Evolutionary conservation across 83 land plant genomes (phyloP).

Genomic region (Picea abies): DNA sequence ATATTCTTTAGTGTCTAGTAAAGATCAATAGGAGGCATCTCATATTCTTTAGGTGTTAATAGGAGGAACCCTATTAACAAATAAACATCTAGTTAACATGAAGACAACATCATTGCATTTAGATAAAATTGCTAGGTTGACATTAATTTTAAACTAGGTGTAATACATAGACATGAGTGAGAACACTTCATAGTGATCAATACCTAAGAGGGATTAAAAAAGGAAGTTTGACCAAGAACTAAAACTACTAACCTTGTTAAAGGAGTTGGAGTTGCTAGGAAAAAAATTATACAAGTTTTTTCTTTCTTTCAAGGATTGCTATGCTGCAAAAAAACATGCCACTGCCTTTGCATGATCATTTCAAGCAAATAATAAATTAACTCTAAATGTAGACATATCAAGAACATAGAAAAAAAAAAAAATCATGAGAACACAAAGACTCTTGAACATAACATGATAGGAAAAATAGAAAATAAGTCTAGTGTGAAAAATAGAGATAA

Average conservation of each 20-base stretch:
- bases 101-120: not conserved
- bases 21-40: slow-evolving; percentile 61
- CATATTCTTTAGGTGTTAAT: slow-evolving; percentile 63
- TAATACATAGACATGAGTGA: not conserved
- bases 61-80: slow-evolving; percentile 59
- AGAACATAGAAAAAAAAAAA: not conserved
- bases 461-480: not conserved
- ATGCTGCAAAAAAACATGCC: slow-evolving; percentile 69
- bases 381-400: not conserved
- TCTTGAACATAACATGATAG: not conserved
- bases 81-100: not conserved
- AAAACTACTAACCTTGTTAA: slow-evolving; percentile 50
- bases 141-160: not conserved
- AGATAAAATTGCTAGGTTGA: not conserved
- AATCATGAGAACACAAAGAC: not conserved
- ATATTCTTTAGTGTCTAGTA: slow-evolving; percentile 66
- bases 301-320: slow-evolving; percentile 69
- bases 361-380: slow-evolving; percentile 3
- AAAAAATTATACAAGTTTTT: slow-evolving; percentile 60
- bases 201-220: not conserved
- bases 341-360: slow-evolving; percentile 75
- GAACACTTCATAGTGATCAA: not conserved
- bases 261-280: slow-evolving; percentile 43
- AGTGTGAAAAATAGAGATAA: not conserved
- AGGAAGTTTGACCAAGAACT: not conserved